phyloP scores from a whole-genome alignment of 768 basidiomycete species.

The Panaeolus papilionaceus region DNA sequence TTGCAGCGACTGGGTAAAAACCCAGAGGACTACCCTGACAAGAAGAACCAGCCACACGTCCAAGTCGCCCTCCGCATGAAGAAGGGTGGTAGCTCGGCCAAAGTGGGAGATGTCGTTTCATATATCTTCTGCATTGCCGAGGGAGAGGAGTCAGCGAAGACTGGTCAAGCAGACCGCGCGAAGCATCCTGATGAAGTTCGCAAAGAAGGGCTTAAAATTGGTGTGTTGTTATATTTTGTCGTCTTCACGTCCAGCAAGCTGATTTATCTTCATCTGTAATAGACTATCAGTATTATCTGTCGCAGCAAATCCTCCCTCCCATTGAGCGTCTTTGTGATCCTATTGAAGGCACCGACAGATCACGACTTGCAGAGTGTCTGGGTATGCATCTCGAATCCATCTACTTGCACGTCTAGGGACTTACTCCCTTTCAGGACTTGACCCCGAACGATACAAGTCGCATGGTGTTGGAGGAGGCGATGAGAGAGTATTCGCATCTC shows the following conservation, averaged over 20 bases:
- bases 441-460: slow-evolving; percentile 38
- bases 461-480: slow-evolving; percentile 45
- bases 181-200: slow-evolving; percentile 94
- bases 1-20: slow-evolving; percentile 91
- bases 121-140: slow-evolving; percentile 91
- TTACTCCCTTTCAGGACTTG: slow-evolving; percentile 46
- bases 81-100: slow-evolving; percentile 78
- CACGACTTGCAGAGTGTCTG: slow-evolving; percentile 93
- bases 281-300: slow-evolving; percentile 94
- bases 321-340: slow-evolving; percentile 95
- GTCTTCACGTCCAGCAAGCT: background rate
- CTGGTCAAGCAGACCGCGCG: slow-evolving; percentile 87
- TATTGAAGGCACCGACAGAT: slow-evolving; percentile 93
- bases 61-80: slow-evolving; percentile 95
- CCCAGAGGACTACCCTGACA: slow-evolving; percentile 96
- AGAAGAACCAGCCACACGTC: slow-evolving; percentile 94
- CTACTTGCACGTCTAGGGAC: slow-evolving; percentile 40
- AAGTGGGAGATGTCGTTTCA: slow-evolving; percentile 91
- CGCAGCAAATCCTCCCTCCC: slow-evolving; percentile 91
- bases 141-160: slow-evolving; percentile 72
- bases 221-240: slow-evolving; percentile 44
- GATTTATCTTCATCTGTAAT: slow-evolving; percentile 20
- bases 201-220: slow-evolving; percentile 73
- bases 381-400: slow-evolving; percentile 49
- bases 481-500: slow-evolving; percentile 73